Conservation (phyloP, 2,329 filamentous ascomycete species). For the Elsinoe fawcettii region DNA sequence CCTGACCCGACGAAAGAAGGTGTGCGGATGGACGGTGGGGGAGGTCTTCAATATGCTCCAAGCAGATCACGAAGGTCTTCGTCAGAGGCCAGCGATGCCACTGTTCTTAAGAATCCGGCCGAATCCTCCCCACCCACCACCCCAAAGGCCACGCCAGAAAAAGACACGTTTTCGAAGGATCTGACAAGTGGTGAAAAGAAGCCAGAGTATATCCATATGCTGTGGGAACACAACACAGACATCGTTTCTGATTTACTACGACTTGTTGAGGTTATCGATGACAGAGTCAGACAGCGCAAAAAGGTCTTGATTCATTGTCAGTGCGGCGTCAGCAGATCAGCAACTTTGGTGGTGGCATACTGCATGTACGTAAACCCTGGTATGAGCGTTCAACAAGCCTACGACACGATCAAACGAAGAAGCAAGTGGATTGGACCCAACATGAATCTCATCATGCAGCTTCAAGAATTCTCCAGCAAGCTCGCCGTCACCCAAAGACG, state of each 20-base stretch:
- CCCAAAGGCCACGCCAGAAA: conserved; percentile 49
- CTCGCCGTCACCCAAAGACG: conserved; percentile 24
- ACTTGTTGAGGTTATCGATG: conserved; percentile 69
- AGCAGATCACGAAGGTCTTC: conserved; percentile 18
- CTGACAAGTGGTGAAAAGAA: conserved; percentile 36
- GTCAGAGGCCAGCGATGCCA: conserved; percentile 14
- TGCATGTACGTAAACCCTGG: conserved; percentile 71
- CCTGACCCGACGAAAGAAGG: conserved; percentile 26
- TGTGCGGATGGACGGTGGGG: conserved; percentile 26
- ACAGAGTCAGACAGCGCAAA: conserved; percentile 63
- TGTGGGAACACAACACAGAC: conserved; percentile 83
- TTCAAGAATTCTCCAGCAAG: conserved; percentile 64
- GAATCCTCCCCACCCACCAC: conserved; percentile 34
- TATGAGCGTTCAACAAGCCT: conserved; percentile 73
- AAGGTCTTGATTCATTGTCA: conserved; percentile 78
- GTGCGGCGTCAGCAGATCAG: conserved; percentile 76
- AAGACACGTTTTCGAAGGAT: conserved; percentile 18
- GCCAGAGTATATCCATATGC: conserved; percentile 80
- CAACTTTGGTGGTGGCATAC: conserved; percentile 79
- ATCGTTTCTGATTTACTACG: conserved; percentile 69
- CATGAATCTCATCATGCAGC: conserved; percentile 84
- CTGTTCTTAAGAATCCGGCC: conserved; percentile 24
- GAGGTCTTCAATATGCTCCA: conserved; percentile 29
- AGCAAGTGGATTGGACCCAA: conserved; percentile 86
- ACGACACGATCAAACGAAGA: conserved; percentile 69